Base-by-base conservation (phyloP, 2,329 filamentous ascomycete genomes). In the Annulohypoxylon truncatum region DNA sequence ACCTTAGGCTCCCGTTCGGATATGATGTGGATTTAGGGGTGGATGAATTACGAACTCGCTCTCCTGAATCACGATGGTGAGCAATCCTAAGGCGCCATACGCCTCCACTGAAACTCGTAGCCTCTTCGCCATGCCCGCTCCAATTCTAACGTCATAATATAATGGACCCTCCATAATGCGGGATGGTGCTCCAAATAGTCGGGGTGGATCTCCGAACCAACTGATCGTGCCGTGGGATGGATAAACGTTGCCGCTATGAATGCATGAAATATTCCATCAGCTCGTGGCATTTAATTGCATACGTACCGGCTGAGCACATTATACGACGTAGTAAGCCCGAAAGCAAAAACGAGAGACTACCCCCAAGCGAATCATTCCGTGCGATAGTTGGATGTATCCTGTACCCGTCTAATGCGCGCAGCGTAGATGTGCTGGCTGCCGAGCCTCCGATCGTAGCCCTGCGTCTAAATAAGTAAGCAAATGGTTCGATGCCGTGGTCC, bases 191-290 rank as follows among this genome's bases (percentile, higher is more conserved):
- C 40, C 46, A 53, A 47, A 40, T 22, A 18, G 46, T 31, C 18
- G 28, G 28, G 18, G 38, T 22, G 35, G 18, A 13, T 50, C 26
- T 13, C 51, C 24, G 47, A 47, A 44, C 31, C 20, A 56, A 54
- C 54, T 61, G 61, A 40, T 42, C 24, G 15, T 60, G 52, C 42
- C 51, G 64, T 33, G 62, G 52, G 61, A 60, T 64, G 57, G 52
- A 52, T 58, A 62, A 63, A 60, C 51, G 55, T 56, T 29, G 54
- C 58, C 55, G 48, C 40, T n/a, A 35, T 22, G 35, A 46, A 31
- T 54, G 60, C 51, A 53, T 9, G 55, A 46, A 33, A 38, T 26
- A 18, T 20, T 52, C 22, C 38, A 38, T 51, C 47, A 47, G 54
- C 28, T 40, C 20, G 40, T 52, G 42, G 40, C 44, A 29, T 44